A percentile compares a stretch with the other conserved stretches of the same genome.
Conservation (phyloP, 2,329 filamentous ascomycete genomes). For the Verticillium tricorpus region DNA sequence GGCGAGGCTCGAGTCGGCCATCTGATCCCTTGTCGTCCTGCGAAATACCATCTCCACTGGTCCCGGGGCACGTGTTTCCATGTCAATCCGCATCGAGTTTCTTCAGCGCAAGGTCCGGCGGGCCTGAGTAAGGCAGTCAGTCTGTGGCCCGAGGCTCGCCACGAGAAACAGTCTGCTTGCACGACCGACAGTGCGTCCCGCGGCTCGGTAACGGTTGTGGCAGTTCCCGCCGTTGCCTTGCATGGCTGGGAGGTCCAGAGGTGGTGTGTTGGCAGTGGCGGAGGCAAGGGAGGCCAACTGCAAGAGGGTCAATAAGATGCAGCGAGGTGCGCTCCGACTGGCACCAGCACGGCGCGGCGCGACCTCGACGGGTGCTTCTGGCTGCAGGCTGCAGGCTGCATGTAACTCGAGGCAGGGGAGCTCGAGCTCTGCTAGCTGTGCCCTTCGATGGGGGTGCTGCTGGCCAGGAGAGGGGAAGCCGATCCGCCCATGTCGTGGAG, state of each 20-base stretch:
- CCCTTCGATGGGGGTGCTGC: neutral
- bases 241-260: neutral
- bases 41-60: neutral
- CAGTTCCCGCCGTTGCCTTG: neutral
- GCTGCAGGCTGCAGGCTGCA: neutral
- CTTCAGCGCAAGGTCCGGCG: neutral
- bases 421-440: neutral
- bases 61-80: neutral
- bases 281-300: conserved; percentile 8
- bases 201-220: neutral
- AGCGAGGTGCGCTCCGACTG: neutral
- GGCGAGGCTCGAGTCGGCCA: neutral
- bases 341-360: neutral
- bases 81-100: neutral
- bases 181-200: neutral
- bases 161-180: neutral
- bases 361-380: neutral
- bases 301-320: neutral
- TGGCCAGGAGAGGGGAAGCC: neutral
- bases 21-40: neutral
- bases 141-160: neutral
- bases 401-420: neutral
- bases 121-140: neutral
- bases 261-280: conserved; percentile 12
- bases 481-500: neutral